These are phyloP conservation scores for Phytophthora tentaculata DNA, from an alignment of 352 stramenopile species.

Conservation along the genomic window DNA sequence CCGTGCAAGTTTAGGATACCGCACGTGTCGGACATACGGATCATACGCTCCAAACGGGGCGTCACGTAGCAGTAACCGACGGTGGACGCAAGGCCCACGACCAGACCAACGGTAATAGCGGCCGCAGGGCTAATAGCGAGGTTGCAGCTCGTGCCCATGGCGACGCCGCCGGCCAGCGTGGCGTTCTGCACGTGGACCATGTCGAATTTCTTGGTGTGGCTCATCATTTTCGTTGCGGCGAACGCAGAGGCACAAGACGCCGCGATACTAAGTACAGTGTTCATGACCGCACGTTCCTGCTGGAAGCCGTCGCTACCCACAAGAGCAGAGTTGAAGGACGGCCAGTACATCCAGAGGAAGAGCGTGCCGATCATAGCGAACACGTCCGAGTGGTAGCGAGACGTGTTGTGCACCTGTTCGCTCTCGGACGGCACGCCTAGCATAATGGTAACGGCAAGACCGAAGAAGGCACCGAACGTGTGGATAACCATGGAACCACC, in stretches of 20 bases:
- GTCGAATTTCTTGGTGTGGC: constrained; percentile 71
- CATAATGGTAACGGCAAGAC: constrained; percentile 66
- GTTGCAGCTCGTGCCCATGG: constrained; percentile 78
- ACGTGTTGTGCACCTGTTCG: constrained; percentile 65
- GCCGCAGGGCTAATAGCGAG: constrained; percentile 71
- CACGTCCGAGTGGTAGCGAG: constrained; percentile 73
- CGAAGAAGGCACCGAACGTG: constrained; percentile 86
- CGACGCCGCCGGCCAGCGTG: constrained; percentile 83
- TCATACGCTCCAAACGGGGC: constrained; percentile 42
- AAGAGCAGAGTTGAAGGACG: constrained; percentile 82
- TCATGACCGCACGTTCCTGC: constrained; percentile 74
- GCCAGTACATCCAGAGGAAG: constrained; percentile 91
- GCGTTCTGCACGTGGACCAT: constrained; percentile 89
- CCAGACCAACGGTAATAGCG: constrained; percentile 54
- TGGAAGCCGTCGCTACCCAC: constrained; percentile 61
- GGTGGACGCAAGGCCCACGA: constrained; percentile 59
- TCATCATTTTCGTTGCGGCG: constrained; percentile 47
- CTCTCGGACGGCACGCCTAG: constrained; percentile 48
- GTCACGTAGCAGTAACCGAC: constrained; percentile 53
- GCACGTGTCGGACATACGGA: constrained; percentile 58
- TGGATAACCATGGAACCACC: constrained; percentile 88
- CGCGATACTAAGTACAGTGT: constrained; percentile 80
- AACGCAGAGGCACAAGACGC: constrained; percentile 69
- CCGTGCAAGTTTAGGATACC: constrained; percentile 85
- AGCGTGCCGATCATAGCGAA: constrained; percentile 88